phyloP scores from a whole-genome alignment of 2,329 filamentous ascomycete genomes.

The Sordariomycetes sp. region DNA sequence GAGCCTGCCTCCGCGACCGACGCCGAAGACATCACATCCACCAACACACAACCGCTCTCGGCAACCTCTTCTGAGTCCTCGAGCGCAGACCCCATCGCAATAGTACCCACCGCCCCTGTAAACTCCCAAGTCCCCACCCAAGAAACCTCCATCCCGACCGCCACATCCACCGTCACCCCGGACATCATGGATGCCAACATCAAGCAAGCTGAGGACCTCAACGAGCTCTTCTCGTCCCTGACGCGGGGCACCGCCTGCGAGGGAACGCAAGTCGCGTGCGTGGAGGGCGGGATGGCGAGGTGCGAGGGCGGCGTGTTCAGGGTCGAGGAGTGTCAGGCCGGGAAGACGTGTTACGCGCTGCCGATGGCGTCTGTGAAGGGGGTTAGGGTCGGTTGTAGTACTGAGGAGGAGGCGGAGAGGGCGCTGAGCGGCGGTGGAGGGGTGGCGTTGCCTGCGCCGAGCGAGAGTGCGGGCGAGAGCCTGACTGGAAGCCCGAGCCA shows the following conservation, averaged over 20 bases:
- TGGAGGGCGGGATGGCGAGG: conserved; percentile 31
- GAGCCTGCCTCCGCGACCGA: background rate
- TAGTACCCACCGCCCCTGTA: conserved; percentile 18
- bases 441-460: background rate
- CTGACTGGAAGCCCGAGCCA: background rate
- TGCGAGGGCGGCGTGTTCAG: conserved; percentile 30
- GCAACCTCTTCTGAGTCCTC: background rate
- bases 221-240: conserved; percentile 29
- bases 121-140: conserved; percentile 27
- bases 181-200: conserved; percentile 30
- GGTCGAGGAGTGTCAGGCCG: conserved; percentile 21
- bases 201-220: conserved; percentile 27
- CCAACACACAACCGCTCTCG: background rate
- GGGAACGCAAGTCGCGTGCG: conserved; percentile 34
- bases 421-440: conserved; percentile 17
- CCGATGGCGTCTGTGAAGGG: conserved; percentile 35
- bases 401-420: conserved; percentile 21
- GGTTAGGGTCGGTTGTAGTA: conserved; percentile 33
- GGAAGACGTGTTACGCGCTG: conserved; percentile 34
- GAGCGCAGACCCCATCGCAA: conserved; percentile 5
- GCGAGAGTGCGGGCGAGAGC: background rate
- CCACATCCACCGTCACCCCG: conserved; percentile 25
- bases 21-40: background rate
- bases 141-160: conserved; percentile 18
- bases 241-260: conserved; percentile 32